Conservation (phyloP, 495 filamentous ascomycete genomes). For the Podospora pseudocomata region DNA sequence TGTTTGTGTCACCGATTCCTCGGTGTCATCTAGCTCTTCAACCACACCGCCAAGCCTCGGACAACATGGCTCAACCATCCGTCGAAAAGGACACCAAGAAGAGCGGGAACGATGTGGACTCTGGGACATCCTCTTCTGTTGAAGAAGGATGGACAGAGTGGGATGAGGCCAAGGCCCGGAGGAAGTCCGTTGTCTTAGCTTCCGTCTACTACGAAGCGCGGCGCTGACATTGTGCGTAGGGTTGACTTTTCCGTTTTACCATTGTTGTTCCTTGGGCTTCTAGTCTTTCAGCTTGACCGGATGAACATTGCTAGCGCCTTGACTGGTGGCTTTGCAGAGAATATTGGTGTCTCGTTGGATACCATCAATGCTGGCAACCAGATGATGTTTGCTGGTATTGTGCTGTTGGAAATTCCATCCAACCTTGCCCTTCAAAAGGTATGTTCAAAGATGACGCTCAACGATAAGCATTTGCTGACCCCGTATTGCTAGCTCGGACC, state of each 20-base stretch:
- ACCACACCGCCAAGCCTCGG: neutral
- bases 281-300: conserved; percentile 41
- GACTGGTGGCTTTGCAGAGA: conserved; percentile 46
- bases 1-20: neutral
- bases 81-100: conserved; percentile 1
- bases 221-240: conserved; percentile 3
- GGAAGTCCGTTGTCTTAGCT: conserved; percentile 8
- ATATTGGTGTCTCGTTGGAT: conserved; percentile 45
- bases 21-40: neutral
- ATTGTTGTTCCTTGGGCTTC: conserved; percentile 21
- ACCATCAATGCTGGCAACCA: conserved; percentile 53
- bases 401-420: conserved; percentile 50
- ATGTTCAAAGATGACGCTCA: neutral
- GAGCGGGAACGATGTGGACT: neutral
- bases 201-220: neutral
- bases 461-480: neutral
- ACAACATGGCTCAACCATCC: neutral
- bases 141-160: conserved; percentile 8
- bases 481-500: conserved; percentile 37
- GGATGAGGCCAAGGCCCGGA: conserved; percentile 9
- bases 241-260: conserved; percentile 21
- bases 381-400: conserved; percentile 49
- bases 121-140: neutral
- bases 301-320: conserved; percentile 50
- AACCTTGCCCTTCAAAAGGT: conserved; percentile 46